Conservation (phyloP, 495 filamentous ascomycete genomes). For the Xylaria palmicola region DNA sequence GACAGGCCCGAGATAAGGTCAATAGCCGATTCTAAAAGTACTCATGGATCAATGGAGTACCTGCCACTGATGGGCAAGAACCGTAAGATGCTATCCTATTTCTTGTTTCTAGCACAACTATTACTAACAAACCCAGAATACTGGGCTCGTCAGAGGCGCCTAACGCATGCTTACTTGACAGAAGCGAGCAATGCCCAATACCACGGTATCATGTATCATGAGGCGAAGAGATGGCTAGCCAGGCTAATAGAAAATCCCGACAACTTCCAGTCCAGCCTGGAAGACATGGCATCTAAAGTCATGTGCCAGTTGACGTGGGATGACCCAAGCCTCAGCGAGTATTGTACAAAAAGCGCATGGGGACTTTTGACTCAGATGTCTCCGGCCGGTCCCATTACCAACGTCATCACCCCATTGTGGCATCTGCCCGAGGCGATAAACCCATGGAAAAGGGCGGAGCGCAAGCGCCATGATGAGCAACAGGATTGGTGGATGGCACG, state of each 20-base stretch:
- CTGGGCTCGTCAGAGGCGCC: conserved; percentile 39
- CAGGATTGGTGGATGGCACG: conserved; percentile 41
- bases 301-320: conserved; percentile 46
- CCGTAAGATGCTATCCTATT: conserved; percentile 23
- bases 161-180: conserved; percentile 40
- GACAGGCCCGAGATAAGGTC: conserved; percentile 42
- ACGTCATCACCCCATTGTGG: conserved; percentile 43
- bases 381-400: conserved; percentile 44
- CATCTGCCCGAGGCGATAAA: conserved; percentile 37
- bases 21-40: conserved; percentile 43
- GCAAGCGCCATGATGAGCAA: conserved; percentile 41
- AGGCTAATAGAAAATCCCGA: conserved; percentile 38
- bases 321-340: conserved; percentile 34
- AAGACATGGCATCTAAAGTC: conserved; percentile 43
- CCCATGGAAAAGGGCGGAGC: conserved; percentile 43
- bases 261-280: conserved; percentile 35
- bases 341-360: conserved; percentile 38
- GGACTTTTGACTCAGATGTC: conserved; percentile 44
- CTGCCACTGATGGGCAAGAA: conserved; percentile 44
- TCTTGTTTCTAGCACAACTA: background rate
- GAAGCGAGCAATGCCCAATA: conserved; percentile 39
- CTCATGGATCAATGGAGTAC: conserved; percentile 40
- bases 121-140: conserved; percentile 23
- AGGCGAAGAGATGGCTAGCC: conserved; percentile 41
- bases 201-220: conserved; percentile 39